phyloP scores from a whole-genome alignment of 495 filamentous ascomycete species.

The Xylaria scruposa region DNA sequence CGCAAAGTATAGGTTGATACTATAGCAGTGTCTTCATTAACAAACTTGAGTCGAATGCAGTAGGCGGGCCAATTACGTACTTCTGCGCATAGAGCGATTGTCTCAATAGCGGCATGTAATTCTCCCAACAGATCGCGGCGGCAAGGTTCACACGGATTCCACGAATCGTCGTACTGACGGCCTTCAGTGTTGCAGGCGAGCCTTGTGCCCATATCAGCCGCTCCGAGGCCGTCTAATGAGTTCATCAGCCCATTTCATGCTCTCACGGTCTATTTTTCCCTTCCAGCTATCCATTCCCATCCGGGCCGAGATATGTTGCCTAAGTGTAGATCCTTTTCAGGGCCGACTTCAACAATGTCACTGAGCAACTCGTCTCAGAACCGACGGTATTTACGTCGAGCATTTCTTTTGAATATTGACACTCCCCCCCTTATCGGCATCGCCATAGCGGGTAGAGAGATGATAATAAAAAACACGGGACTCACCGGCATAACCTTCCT shows the following conservation, averaged over 20 bases:
- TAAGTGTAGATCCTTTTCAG: too few relatives aligned
- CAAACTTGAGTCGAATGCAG: too few relatives aligned
- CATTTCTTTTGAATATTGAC: not conserved
- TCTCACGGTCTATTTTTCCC: not conserved
- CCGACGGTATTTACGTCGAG: not conserved
- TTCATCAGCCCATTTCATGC: slow-evolving; percentile 17
- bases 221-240: slow-evolving; percentile 72
- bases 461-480: slow-evolving; percentile 17
- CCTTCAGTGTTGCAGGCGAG: slow-evolving; percentile 77
- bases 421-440: not conserved
- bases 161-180: slow-evolving; percentile 79
- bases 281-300: not conserved
- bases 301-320: not conserved
- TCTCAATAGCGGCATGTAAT: slow-evolving; percentile 87
- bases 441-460: not conserved
- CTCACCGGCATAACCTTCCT: slow-evolving; percentile 88
- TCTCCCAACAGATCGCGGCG: slow-evolving; percentile 96
- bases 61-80: not conserved
- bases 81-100: slow-evolving; percentile 84
- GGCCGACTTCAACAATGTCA: not conserved
- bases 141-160: slow-evolving; percentile 79
- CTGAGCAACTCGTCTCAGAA: not conserved
- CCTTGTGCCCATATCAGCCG: slow-evolving; percentile 91
- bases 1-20: slow-evolving; percentile 87
- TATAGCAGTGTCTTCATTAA: not conserved